Base-by-base conservation (phyloP, 331 rosid species). In the Dryas integrifolia region DNA sequence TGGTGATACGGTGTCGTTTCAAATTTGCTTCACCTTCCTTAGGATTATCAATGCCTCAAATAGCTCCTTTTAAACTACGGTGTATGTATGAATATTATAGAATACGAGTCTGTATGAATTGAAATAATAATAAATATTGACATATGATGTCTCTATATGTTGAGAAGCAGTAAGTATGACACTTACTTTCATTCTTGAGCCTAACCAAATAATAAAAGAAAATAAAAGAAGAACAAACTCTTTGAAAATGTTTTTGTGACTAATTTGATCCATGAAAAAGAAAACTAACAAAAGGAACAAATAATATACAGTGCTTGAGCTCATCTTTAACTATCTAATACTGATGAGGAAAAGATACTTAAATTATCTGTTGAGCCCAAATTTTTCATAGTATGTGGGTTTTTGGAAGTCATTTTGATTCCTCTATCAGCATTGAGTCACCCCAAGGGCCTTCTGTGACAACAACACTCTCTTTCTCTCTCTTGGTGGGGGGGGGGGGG, bases 31-130 rank as follows among this genome's bases (percentile, higher is more conserved):
- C 44, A 18, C 44, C 40, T 78, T 70, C 13, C 0, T 72, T 59
- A n/a, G 40, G 76, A 75, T 26, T 56, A 53, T 41, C 52, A 62
- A 12, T 59, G 73, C 53, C 55, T 44, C 12, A 40, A 60, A 49
- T 44, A 10, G 66, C 71, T 18, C 8, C 50, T 51, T n/a, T 13
- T 52, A 18, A 6, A 16, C 50, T 68, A 76, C 61, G 14, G 9
- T 60, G 57, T 78, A 46, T 69, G 35, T 30, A 30, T 62, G 61
- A 46, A 64, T 59, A 67, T 10, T 71, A 12, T 24, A 30, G n/a
- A 16, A 16, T 52, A 53, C 40, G 18, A 14, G 7, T 53, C 11
- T 16, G 14, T 65, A 56, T 73, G 30, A 9, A 6, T 40, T 5
- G 40, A 11, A 65, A 49, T 62, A 43, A 24, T 44, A 14, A 41